Conservation (phyloP, 2,329 filamentous ascomycete genomes). For the Fusarium secorum region DNA sequence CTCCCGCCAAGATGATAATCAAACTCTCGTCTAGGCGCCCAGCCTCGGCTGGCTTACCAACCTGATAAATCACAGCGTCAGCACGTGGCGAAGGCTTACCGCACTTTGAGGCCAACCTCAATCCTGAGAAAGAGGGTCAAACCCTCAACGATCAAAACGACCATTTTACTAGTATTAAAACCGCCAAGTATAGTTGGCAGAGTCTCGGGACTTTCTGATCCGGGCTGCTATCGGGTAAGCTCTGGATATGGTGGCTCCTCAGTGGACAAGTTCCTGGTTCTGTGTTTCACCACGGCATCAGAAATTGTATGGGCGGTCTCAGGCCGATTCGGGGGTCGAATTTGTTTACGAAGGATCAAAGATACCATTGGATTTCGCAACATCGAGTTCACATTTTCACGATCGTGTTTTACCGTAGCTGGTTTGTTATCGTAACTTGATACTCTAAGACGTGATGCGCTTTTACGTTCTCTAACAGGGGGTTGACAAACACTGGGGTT, state of each 20-base stretch:
- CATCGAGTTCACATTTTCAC: neutral
- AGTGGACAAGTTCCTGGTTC: slow-evolving; percentile 15
- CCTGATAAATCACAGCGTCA: slow-evolving; percentile 20
- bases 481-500: neutral
- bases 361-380: slow-evolving; percentile 23
- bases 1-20: slow-evolving; percentile 27
- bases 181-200: slow-evolving; percentile 15
- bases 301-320: slow-evolving; percentile 19
- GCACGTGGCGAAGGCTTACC: slow-evolving; percentile 15
- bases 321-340: slow-evolving; percentile 8
- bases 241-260: slow-evolving; percentile 14
- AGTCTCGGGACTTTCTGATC: slow-evolving; percentile 15
- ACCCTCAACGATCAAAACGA: slow-evolving; percentile 13
- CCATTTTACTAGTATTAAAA: slow-evolving; percentile 13
- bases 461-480: slow-evolving; percentile 1
- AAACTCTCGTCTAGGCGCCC: slow-evolving; percentile 25
- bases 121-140: slow-evolving; percentile 28
- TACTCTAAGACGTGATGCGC: neutral
- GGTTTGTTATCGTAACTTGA: neutral
- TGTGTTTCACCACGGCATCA: slow-evolving; percentile 34
- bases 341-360: neutral
- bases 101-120: slow-evolving; percentile 23
- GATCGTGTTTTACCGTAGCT: neutral
- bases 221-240: slow-evolving; percentile 24
- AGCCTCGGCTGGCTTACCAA: slow-evolving; percentile 14